phyloP scores from a whole-genome alignment of 495 filamentous ascomycete species.

The Thozetella sp. region DNA sequence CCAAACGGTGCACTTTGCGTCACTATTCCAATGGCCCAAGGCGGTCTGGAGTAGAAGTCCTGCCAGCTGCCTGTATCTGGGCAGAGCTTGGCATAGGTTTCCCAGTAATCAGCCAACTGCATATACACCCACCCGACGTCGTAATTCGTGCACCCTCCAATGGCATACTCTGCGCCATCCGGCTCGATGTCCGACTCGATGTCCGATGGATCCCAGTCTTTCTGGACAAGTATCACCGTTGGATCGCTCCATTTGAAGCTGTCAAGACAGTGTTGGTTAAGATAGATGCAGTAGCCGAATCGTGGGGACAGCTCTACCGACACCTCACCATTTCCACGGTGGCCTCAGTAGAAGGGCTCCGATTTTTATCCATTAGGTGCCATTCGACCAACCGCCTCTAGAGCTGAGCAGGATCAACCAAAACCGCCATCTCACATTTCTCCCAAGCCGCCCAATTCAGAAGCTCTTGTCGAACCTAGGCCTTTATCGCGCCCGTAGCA shows the following conservation, averaged over 20 bases:
- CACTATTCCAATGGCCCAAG: background rate
- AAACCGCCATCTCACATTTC: background rate
- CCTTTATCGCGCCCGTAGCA: constrained; percentile 1
- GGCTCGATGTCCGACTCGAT: too few species aligned
- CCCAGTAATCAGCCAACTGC: background rate
- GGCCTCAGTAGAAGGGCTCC: background rate
- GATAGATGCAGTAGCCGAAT: constrained; percentile 2
- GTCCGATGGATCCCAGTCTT: constrained; percentile 3
- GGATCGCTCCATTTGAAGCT: background rate
- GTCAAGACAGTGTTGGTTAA: background rate
- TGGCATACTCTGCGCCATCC: background rate
- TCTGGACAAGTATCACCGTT: constrained; percentile 1
- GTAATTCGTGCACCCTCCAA: background rate
- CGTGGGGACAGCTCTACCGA: background rate
- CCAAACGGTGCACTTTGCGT: background rate
- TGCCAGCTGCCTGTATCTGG: background rate
- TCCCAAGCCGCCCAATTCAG: background rate
- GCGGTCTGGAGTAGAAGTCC: background rate
- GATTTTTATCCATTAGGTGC: background rate
- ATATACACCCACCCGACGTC: constrained; percentile 2
- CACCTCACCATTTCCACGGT: background rate
- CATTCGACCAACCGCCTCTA: background rate
- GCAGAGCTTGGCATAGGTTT: background rate
- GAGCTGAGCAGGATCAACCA: background rate
- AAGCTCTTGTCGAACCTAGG: background rate